Evolutionary conservation across 2,329 filamentous ascomycete genomes (phyloP), one percentile per base, ranked within the genome.

Genomic region (Cercospora sesami): DNA sequence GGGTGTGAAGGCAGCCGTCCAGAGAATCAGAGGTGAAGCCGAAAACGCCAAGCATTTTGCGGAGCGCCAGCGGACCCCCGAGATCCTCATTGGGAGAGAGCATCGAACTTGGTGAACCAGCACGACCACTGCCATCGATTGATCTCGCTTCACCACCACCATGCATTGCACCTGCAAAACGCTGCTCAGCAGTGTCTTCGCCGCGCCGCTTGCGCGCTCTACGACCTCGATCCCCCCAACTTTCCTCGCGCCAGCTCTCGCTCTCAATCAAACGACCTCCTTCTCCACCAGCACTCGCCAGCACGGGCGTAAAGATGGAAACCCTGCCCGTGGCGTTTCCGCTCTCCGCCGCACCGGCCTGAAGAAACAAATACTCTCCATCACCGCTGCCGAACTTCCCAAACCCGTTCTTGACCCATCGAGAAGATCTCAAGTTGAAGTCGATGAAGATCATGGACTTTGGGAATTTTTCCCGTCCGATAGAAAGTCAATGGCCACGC

Each of bases 381-480:
- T 95, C 68, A 89, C 87, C 51, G 87, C 90, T 75, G 86, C 89
- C 55, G 84, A 89, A 61, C 83, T 97, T 65, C 94, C 94, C 0
- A 85, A 86, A 76, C 94, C 95, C 6, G 87, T 88, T 6, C 79
- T 83, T 23, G 84, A 90, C 65, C 82, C 83, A 1, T 84, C 85
- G 69, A 85, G 87, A 76, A 86, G 87, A 64, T 79, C 83, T 58
- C 78, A 81, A 68, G 79, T 90, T 33, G 78, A 86, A 70, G 86
- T 84, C 36, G 90, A 93, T 77, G 85, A 88, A 30, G 82, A 94
- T 72, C 95, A 99, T 80, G 94, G 93, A 31, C 89, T 99, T 10
- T 98, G 92, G 91, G 90, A 87, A 1, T 99, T 99, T 82, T 98
- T 99, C 81, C 88, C 90, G 75, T 87, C 85, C 70, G 86, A 89